Evolutionary conservation across 176 grass and related monocot genomes (phyloP), one percentile per base, ranked within the genome.

Genomic region (Poa pratensis): DNA sequence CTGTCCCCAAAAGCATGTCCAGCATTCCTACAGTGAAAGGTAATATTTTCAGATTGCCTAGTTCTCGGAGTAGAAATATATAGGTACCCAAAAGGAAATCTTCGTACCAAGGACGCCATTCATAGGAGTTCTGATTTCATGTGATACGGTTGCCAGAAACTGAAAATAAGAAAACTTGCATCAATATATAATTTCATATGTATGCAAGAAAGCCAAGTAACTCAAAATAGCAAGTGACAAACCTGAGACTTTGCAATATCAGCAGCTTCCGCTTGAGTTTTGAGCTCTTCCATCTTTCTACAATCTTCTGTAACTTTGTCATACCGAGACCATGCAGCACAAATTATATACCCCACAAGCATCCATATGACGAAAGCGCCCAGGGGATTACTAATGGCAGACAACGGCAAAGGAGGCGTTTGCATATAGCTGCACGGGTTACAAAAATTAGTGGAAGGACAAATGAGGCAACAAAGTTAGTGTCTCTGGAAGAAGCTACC

Each of bases 91-190:
- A 28, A 91, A 32, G 34, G 43, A 91, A 19, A 53, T 6, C 19
- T 64, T 80, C 32, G 22, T 95, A 98, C 96, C 96, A 19, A 98
- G 89, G 77, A 95, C 93, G 1, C 96, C 96, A 82, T 98, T 98
- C 96, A 98, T 98, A 66, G 96, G 96, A 81, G 93, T 98, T 90
- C 96, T 94, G 75, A 98, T 95, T 88, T 98, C 96, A 87, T 98
- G 96, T 40, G 96, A 98, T 59, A 98, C 96, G 54, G 96, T 98
- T 60, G 96, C 96, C 86, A 98, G 89, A 84, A 98, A 98, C 96
- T 98, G 87, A 73, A 89, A 87, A 77, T 40, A 52, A 76, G 77
- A 60, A 72, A 67, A 61, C 16, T 51, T 57, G 58, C 70, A 87
- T 71, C 35, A 48, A 81, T 35, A 81, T 61, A 46, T 12, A 78